Conservation (phyloP, 108 stramenopile genomes). For the Fragilaria radians region DNA sequence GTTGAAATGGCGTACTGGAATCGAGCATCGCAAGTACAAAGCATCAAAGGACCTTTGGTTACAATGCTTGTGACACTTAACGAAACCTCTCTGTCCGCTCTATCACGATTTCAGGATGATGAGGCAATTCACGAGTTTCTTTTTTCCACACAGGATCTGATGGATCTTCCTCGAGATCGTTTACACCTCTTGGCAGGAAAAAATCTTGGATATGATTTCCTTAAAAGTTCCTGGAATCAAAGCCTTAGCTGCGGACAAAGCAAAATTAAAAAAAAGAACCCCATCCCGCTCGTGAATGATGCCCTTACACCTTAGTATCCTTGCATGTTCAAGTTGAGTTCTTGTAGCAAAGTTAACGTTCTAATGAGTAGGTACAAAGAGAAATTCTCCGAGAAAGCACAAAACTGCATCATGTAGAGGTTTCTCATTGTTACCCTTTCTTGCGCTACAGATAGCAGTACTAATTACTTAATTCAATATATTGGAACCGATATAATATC, state of each 20-base stretch:
- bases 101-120: not conserved
- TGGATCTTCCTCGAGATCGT: not conserved
- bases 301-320: not conserved
- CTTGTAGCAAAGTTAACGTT: no score
- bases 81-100: not conserved
- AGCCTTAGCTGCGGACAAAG: not conserved
- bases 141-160: not conserved
- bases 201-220: not conserved
- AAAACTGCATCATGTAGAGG: no score
- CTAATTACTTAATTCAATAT: no score
- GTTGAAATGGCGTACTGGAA: not conserved
- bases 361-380: no score
- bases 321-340: no score
- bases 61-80: not conserved
- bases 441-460: no score
- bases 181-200: not conserved
- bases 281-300: not conserved
- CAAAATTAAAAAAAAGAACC: not conserved
- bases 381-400: no score
- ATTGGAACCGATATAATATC: no score
- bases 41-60: not conserved
- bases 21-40: not conserved
- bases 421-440: no score
- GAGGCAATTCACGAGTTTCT: not conserved
- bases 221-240: not conserved